Percentiles rank a stretch among this genome's conserved stretches.
These are phyloP conservation scores for Bimuria novae-zelandiae DNA, from an alignment of 2,329 filamentous ascomycete species.

Conservation along the genomic window DNA sequence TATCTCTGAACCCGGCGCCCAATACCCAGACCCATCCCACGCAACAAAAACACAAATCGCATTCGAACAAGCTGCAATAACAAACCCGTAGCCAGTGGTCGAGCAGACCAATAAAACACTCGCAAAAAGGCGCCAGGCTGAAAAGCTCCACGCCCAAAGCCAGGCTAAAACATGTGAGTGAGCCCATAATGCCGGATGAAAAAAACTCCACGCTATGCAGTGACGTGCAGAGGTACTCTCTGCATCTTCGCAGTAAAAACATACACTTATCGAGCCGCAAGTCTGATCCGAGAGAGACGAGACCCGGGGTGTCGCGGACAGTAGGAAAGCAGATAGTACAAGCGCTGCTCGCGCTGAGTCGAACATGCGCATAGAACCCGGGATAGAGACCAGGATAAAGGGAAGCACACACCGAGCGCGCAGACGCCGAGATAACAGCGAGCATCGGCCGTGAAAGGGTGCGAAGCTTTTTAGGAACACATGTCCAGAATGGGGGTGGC, in stretches of 20 bases:
- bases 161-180: slow-evolving; percentile 8
- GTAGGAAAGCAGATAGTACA: slow-evolving; percentile 10
- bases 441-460: background rate
- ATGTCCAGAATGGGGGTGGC: slow-evolving; percentile 9
- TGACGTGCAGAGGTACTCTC: slow-evolving; percentile 10
- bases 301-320: background rate
- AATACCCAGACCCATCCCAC: background rate
- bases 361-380: background rate
- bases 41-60: background rate
- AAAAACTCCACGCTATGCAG: slow-evolving; percentile 44
- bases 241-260: too few relatives aligned
- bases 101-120: too few relatives aligned
- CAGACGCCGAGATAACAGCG: slow-evolving; percentile 5
- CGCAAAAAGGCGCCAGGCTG: slow-evolving; percentile 16
- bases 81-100: background rate
- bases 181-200: slow-evolving; percentile 15
- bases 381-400: background rate
- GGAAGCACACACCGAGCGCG: background rate
- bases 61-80: background rate
- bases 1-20: background rate
- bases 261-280: too few relatives aligned
- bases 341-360: slow-evolving; percentile 15
- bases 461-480: slow-evolving; percentile 7
- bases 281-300: background rate
- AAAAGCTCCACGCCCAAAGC: slow-evolving; percentile 25